These are phyloP conservation scores for Globisporangium alternatum DNA, from an alignment of 352 stramenopile genomes.

Conservation along the genomic window DNA sequence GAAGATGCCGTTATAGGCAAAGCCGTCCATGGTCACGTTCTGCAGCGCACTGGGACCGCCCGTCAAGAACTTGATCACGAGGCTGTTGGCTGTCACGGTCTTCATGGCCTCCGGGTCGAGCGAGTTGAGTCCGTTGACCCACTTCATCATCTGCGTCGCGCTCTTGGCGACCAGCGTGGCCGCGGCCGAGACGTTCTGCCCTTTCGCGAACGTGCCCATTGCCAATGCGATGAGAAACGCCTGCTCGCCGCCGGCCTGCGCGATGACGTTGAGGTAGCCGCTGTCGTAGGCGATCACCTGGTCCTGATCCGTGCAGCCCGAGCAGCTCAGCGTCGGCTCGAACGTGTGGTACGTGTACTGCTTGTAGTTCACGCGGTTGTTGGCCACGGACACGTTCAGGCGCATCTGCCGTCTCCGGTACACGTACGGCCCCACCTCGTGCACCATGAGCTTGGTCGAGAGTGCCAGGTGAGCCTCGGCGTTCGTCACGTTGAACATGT, in stretches of 20 bases:
- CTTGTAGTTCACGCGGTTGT: constrained; percentile 67
- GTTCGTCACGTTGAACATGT: constrained; percentile 80
- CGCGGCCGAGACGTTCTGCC: constrained; percentile 21
- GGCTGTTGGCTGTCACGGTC: constrained; percentile 34
- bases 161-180: constrained; percentile 31
- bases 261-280: constrained; percentile 70
- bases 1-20: constrained; percentile 78
- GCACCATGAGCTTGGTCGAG: constrained; percentile 52
- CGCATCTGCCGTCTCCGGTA: constrained; percentile 65
- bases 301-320: constrained; percentile 54
- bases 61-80: constrained; percentile 43
- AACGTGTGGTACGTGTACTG: constrained; percentile 78
- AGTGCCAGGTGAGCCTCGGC: constrained; percentile 50
- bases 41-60: constrained; percentile 27
- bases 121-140: constrained; percentile 78
- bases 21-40: constrained; percentile 50
- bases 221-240: constrained; percentile 48
- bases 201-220: constrained; percentile 39
- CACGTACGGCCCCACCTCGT: constrained; percentile 67
- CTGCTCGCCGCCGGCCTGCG: constrained; percentile 52
- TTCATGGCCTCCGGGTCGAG: constrained; percentile 65
- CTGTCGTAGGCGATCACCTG: constrained; percentile 54
- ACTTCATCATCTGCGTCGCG: constrained; percentile 64
- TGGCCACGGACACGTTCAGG: constrained; percentile 54
- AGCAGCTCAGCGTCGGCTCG: constrained; percentile 40